Evolutionary conservation across 2,329 filamentous ascomycete genomes (phyloP).

Genomic region (Aspergillus pseudonomiae): DNA sequence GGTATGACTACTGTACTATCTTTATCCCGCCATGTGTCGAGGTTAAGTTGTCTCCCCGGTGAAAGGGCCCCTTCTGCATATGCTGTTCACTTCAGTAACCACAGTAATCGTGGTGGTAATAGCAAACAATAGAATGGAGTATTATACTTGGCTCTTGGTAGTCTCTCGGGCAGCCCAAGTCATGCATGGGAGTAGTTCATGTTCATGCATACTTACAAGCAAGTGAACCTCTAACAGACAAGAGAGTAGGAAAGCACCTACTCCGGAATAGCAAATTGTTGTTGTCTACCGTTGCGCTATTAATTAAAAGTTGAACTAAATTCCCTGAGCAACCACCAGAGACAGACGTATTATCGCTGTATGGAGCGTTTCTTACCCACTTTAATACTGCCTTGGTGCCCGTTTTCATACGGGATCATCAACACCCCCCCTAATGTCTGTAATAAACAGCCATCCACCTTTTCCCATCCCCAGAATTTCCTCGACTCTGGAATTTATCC

Average conservation of each 20-base stretch:
- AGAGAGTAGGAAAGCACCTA: neutral
- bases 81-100: neutral
- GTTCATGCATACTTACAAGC: neutral
- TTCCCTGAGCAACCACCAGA: slow-evolving; percentile 8
- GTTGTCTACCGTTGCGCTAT: neutral
- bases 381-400: neutral
- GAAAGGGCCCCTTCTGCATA: neutral
- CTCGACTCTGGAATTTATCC: neutral
- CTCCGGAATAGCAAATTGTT: neutral
- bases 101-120: neutral
- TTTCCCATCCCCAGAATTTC: slow-evolving; percentile 3
- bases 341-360: neutral
- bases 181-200: neutral
- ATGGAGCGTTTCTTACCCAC: neutral
- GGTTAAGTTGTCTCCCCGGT: neutral
- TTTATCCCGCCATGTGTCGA: slow-evolving; percentile 8
- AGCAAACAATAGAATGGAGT: neutral
- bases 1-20: slow-evolving; percentile 6
- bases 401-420: slow-evolving; percentile 1
- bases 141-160: neutral
- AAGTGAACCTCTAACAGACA: neutral
- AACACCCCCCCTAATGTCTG: neutral
- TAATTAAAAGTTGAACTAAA: neutral
- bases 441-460: slow-evolving; percentile 2
- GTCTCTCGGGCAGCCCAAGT: neutral